phyloP scores from a whole-genome alignment of 2,329 filamentous ascomycete genomes.

The Penicillium griseofulvum region DNA sequence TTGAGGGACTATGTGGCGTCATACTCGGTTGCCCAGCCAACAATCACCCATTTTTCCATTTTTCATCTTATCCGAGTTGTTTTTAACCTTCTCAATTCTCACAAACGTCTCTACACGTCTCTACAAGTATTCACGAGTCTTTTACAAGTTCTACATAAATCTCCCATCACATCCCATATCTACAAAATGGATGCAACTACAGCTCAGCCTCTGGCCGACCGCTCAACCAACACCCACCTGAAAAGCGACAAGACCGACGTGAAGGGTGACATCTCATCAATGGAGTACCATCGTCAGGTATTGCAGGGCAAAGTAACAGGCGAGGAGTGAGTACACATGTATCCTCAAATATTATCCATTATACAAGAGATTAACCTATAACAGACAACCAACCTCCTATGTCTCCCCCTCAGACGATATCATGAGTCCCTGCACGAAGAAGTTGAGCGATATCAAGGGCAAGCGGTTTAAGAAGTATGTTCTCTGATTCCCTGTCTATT shows the following conservation, averaged over 20 bases:
- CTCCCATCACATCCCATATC: not conserved
- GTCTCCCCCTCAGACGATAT: constrained; percentile 51
- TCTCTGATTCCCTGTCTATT: not conserved
- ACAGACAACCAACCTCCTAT: constrained; percentile 36
- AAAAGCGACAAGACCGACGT: constrained; percentile 31
- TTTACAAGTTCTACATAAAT: too few relatives aligned
- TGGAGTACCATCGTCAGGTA: constrained; percentile 46
- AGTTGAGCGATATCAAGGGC: constrained; percentile 49
- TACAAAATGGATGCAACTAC: constrained; percentile 33
- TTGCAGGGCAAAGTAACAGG: constrained; percentile 43
- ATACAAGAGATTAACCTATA: constrained; percentile 21
- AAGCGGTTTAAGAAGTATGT: constrained; percentile 50
- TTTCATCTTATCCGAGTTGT: constrained; percentile 26
- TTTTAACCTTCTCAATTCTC: constrained; percentile 2
- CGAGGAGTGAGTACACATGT: constrained; percentile 34
- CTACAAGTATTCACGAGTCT: too few relatives aligned
- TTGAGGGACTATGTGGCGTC: constrained; percentile 8
- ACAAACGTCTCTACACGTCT: not conserved
- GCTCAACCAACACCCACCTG: constrained; percentile 44
- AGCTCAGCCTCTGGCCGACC: constrained; percentile 38
- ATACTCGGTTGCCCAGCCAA: constrained; percentile 38
- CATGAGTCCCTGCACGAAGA: constrained; percentile 52
- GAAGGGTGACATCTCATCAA: constrained; percentile 37
- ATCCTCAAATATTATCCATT: too few relatives aligned
- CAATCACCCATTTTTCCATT: constrained; percentile 37